Conservation (phyloP, 2,329 filamentous ascomycete genomes). For the Exophiala alcalophila region DNA sequence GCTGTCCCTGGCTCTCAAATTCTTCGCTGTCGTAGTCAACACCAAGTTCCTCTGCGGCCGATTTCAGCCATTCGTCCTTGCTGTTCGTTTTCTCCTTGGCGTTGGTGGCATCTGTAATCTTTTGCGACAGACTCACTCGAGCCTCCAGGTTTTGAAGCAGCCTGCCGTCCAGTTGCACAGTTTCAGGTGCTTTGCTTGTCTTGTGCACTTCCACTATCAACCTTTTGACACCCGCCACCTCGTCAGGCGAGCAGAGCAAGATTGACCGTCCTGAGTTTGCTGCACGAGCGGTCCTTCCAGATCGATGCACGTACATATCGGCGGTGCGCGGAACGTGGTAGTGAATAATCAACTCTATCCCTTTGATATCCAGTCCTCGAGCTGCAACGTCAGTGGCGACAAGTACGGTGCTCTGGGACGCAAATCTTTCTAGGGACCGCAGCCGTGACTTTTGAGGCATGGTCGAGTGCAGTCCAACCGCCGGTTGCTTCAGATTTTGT, state of each 20-base stretch:
- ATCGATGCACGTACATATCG: constrained; percentile 92
- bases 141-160: constrained; percentile 73
- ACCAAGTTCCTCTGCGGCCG: constrained; percentile 85
- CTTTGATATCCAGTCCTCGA: constrained; percentile 86
- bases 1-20: constrained; percentile 61
- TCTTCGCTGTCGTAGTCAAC: constrained; percentile 92
- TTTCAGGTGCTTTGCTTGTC: constrained; percentile 39
- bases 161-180: constrained; percentile 77
- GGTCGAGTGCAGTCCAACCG: constrained; percentile 74
- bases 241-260: constrained; percentile 84
- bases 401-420: constrained; percentile 63
- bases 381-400: constrained; percentile 93
- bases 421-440: constrained; percentile 88
- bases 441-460: constrained; percentile 96
- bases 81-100: constrained; percentile 84
- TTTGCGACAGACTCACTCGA: constrained; percentile 77
- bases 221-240: constrained; percentile 78
- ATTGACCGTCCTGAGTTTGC: constrained; percentile 75
- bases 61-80: constrained; percentile 79
- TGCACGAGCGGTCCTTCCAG: constrained; percentile 87
- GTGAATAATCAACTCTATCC: constrained; percentile 85
- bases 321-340: constrained; percentile 92
- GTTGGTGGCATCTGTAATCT: constrained; percentile 74
- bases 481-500: constrained; percentile 73
- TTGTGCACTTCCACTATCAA: constrained; percentile 87